Evolutionary conservation across 129 eudicot genomes (phyloP).

Genomic region (Chrysanthemum makinoi): DNA sequence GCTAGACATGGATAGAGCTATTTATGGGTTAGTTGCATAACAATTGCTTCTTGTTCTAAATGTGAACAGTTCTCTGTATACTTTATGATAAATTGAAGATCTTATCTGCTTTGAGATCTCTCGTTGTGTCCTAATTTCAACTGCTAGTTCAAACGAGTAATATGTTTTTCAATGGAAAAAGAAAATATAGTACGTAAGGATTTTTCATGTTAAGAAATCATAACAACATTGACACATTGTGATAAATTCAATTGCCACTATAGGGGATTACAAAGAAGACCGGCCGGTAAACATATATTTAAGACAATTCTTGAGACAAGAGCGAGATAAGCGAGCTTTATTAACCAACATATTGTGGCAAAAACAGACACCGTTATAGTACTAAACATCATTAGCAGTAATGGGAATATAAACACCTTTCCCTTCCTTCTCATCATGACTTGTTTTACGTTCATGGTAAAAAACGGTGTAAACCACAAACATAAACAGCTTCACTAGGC

Average conservation of each 20-base stretch:
- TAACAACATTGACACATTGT: background rate
- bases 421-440: conserved; percentile 23
- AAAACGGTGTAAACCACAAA: conserved; percentile 34
- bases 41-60: no score
- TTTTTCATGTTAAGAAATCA: no score
- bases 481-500: conserved; percentile 31
- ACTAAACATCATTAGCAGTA: conserved; percentile 30
- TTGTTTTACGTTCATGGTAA: conserved; percentile 36
- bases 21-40: no score
- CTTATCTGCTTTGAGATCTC: no score
- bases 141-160: no score
- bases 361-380: background rate
- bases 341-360: background rate
- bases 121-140: no score
- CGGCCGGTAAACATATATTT: background rate
- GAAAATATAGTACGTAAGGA: no score
- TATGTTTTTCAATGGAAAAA: no score
- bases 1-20: no score
- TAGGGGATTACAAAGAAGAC: background rate
- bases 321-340: background rate
- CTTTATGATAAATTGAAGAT: no score
- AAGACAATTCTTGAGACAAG: conserved; percentile 7
- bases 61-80: no score
- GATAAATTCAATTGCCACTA: background rate
- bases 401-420: conserved; percentile 25